Conservation (phyloP, 306 rosid species). For the Trifolium dubium region DNA sequence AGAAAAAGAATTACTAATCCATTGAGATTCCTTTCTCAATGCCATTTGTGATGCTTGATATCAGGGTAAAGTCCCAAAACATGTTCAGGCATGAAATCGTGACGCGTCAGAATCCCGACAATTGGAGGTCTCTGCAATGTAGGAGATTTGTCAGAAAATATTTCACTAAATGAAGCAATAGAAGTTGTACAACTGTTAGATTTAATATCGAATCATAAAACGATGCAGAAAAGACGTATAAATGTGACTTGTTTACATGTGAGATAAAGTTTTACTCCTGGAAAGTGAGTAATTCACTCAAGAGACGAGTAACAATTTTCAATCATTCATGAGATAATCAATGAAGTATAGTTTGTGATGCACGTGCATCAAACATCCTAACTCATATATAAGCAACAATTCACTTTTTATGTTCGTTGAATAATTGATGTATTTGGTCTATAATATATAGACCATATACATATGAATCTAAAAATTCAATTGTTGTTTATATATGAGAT, state of each 20-base stretch:
- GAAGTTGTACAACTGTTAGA: neutral
- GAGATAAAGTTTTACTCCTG: neutral
- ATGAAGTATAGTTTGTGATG: neutral
- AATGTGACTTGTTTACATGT: neutral
- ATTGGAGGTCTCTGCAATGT: constrained; percentile 84
- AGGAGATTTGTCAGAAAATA: constrained; percentile 31
- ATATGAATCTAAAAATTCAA: too few species aligned
- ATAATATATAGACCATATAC: too few species aligned
- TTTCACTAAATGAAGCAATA: constrained; percentile 29
- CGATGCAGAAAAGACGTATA: neutral
- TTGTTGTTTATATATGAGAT: too few species aligned
- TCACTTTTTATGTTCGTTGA: too few species aligned
- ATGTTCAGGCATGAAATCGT: constrained; percentile 91
- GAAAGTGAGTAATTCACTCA: neutral
- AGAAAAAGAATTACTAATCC: constrained; percentile 26
- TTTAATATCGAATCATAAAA: neutral
- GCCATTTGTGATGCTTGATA: constrained; percentile 53
- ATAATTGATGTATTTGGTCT: too few species aligned
- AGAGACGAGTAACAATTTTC: neutral
- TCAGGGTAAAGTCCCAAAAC: constrained; percentile 71
- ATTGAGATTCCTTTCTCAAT: constrained; percentile 37
- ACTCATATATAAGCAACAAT: too few species aligned
- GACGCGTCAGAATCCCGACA: constrained; percentile 87
- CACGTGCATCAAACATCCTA: neutral
- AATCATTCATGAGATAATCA: neutral